A percentile compares a stretch with the other conserved stretches of the same genome.
These are phyloP conservation scores for Saccharomycopsis fermentans DNA, from an alignment of 805 yeast species.

Conservation along the genomic window DNA sequence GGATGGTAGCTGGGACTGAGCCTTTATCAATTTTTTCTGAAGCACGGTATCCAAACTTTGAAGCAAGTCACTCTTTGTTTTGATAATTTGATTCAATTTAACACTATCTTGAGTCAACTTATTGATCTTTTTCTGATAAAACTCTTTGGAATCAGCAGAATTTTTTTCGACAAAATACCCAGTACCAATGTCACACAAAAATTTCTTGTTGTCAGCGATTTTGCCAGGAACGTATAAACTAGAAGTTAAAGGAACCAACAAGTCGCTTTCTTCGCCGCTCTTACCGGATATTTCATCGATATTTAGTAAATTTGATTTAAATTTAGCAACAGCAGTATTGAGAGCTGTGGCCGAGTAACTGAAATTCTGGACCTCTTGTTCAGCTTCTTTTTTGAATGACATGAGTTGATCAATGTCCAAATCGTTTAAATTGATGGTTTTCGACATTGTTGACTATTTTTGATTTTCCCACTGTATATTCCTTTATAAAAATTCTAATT, in stretches of 20 bases:
- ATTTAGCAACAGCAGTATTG: conserved; percentile 70
- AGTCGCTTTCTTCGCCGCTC: conserved; percentile 36
- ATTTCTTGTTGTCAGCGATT: conserved; percentile 52
- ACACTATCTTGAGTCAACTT: conserved; percentile 65
- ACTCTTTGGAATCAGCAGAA: conserved; percentile 53
- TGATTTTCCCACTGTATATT: too few species aligned
- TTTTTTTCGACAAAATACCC: conserved; percentile 86
- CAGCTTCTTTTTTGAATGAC: conserved; percentile 74
- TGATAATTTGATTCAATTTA: conserved; percentile 64
- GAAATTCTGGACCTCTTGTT: conserved; percentile 79
- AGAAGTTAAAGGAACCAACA: conserved; percentile 80
- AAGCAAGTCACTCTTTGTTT: conserved; percentile 58
- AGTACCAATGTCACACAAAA: conserved; percentile 90
- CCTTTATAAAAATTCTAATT: too few species aligned
- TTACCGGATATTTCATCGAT: conserved; percentile 40
- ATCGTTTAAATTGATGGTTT: conserved; percentile 40
- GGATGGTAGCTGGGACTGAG: not conserved
- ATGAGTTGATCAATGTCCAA: conserved; percentile 77
- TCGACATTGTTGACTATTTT: too few species aligned
- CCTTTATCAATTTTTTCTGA: conserved; percentile 35
- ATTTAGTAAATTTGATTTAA: conserved; percentile 68
- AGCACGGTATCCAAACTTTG: conserved; percentile 51
- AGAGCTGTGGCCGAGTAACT: conserved; percentile 76
- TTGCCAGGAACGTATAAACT: conserved; percentile 86
- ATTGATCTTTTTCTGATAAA: conserved; percentile 62